These are phyloP conservation scores for Curvularia spicifera DNA, from an alignment of 2,329 filamentous ascomycete species.

Conservation along the genomic window DNA sequence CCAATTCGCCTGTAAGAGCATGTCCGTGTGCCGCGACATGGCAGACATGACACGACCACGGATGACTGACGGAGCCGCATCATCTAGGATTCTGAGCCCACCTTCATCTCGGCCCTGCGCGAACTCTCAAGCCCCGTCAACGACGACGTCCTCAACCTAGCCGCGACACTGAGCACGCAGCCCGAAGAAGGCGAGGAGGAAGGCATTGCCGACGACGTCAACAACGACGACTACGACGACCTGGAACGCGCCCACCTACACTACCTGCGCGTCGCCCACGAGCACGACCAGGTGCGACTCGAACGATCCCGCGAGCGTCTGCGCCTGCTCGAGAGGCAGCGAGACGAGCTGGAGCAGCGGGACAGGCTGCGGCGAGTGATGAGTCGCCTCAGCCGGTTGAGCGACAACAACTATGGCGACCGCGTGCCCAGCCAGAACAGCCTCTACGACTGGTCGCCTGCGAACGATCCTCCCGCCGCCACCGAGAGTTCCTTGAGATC, in stretches of 20 bases:
- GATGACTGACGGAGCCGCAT: conserved; percentile 32
- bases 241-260: conserved; percentile 26
- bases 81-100: conserved; percentile 38
- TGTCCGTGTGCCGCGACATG: conserved; percentile 3
- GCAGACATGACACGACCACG: conserved; percentile 6
- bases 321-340: conserved; percentile 42
- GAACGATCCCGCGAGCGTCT: conserved; percentile 31
- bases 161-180: conserved; percentile 56
- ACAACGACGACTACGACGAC: conserved; percentile 50
- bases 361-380: conserved; percentile 56
- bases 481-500: conserved; percentile 47
- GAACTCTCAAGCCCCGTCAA: conserved; percentile 56
- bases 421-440: conserved; percentile 60
- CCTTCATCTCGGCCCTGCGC: conserved; percentile 57
- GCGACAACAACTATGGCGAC: conserved; percentile 58
- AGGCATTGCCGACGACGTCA: conserved; percentile 46
- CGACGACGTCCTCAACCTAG: conserved; percentile 54
- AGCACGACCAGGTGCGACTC: conserved; percentile 33
- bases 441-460: conserved; percentile 67
- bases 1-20: conserved; percentile 40
- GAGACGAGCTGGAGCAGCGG: conserved; percentile 50
- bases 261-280: conserved; percentile 52
- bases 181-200: conserved; percentile 1
- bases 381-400: conserved; percentile 53
- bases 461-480: conserved; percentile 41